phyloP scores from a whole-genome alignment of 2,329 filamentous ascomycete species.

The Colletotrichum horii region DNA sequence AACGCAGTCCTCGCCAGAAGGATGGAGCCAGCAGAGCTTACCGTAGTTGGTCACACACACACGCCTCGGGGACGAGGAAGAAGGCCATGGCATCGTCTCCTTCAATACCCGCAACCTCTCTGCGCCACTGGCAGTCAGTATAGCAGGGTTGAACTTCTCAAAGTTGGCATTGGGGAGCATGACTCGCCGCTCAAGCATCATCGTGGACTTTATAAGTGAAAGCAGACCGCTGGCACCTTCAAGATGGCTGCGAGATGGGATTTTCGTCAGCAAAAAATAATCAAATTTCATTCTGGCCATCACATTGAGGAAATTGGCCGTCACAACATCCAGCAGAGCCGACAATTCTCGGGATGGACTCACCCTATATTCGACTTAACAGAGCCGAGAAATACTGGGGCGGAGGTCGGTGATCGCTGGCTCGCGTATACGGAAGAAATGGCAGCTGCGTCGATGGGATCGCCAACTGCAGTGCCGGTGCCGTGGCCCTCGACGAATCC shows the following conservation, averaged over 20 bases:
- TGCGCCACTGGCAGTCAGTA: neutral
- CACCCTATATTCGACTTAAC: constrained; percentile 26
- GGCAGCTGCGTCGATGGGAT: constrained; percentile 38
- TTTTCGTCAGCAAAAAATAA: neutral
- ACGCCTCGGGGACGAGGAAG: constrained; percentile 13
- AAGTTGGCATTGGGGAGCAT: constrained; percentile 31
- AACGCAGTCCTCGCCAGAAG: neutral
- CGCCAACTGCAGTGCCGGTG: constrained; percentile 38
- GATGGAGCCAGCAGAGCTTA: neutral
- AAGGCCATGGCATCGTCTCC: constrained; percentile 25
- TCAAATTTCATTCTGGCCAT: neutral
- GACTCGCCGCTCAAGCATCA: constrained; percentile 27
- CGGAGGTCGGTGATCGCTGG: constrained; percentile 21
- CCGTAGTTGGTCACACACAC: constrained; percentile 30
- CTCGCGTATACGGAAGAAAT: constrained; percentile 26
- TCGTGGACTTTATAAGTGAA: constrained; percentile 29
- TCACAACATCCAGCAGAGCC: neutral
- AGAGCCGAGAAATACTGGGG: constrained; percentile 29
- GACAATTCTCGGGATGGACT: neutral
- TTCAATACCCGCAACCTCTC: constrained; percentile 17
- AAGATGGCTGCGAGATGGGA: constrained; percentile 24
- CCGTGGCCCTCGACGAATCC: constrained; percentile 24
- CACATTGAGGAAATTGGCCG: neutral
- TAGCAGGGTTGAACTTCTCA: constrained; percentile 25
- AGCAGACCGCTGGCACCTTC: constrained; percentile 30